Evolutionary conservation across 164 flowering plant genomes (phyloP).

Genomic region (Pachysandra terminalis): DNA sequence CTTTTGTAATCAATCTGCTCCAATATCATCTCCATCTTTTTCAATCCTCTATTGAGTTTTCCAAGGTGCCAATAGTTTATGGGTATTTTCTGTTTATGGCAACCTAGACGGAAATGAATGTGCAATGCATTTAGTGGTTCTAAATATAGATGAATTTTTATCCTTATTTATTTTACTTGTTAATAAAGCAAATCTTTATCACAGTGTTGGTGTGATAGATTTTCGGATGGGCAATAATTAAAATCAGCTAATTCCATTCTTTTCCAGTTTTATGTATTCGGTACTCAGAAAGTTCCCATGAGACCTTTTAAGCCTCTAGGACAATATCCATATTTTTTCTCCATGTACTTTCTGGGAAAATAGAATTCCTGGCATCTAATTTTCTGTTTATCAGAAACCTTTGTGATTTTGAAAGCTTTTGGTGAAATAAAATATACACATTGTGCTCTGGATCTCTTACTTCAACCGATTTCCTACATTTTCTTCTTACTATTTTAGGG

Average conservation of each 20-base stretch:
- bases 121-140: neutral
- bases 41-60: neutral
- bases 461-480: neutral
- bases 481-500: no score
- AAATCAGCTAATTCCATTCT: no score
- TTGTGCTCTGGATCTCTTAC: neutral
- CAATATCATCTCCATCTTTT: neutral
- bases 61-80: neutral
- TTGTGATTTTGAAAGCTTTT: neutral
- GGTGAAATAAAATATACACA: neutral
- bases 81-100: neutral
- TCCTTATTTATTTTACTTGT: neutral
- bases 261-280: no score
- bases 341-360: neutral
- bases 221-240: no score
- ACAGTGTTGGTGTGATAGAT: no score
- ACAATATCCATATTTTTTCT: no score
- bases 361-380: neutral
- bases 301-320: no score
- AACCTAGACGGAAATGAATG: neutral
- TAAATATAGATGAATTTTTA: no score
- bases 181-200: no score
- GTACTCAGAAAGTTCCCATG: neutral
- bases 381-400: neutral
- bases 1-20: neutral